Base-by-base conservation (phyloP, 306 rosid genomes). In the Luffa acutangula region DNA sequence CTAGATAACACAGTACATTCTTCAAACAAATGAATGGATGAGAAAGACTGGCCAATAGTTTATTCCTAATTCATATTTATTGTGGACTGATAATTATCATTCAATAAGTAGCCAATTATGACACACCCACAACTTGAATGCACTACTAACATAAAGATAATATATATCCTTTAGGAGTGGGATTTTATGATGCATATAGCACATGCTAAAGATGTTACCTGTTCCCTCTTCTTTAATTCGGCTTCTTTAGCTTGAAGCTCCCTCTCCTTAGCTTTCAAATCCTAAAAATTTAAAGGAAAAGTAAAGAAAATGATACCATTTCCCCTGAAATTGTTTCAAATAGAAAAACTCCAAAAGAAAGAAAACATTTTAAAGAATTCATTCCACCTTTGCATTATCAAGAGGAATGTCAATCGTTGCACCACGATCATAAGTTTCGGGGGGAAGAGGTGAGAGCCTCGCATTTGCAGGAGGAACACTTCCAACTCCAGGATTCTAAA, bases 171-270 rank as follows among this genome's bases (percentile, higher is more conserved):
- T 17, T 58, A 21, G 42, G 4, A 15, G 39, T 60, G 25, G 17
- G 58, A 46, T 21, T 58, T 31, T 76, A 41, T 10, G 25, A 36
- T 39, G 54, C 20, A 43, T 42, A 43, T 5, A 51, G 4, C 39
- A 53, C 5, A 4, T 13, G 54, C 34, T 6, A 51, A 37, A 78
- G 77, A 56, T 86, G 69, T 80, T 86, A 93, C 99, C 92, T 91
- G 96, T 81, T 93, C 99, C 92, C 87, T 93, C 85, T 43, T 91
- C 84, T 75, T 93, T 87, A 95, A 84, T 77, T 95, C 98, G 83
- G 93, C 84, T 80, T 95, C 98, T 89, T 75, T 89, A 52, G 94
- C 96, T 81, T 85, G 88, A 86, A 95, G 97, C 76, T 91, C 94
- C 89, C 81, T 95, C 88, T 95, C 97, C 89, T 90, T 93, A 46